These are phyloP conservation scores for Hirschfeldia incana DNA, from an alignment of 345 rosid genomes.

Conservation along the genomic window DNA sequence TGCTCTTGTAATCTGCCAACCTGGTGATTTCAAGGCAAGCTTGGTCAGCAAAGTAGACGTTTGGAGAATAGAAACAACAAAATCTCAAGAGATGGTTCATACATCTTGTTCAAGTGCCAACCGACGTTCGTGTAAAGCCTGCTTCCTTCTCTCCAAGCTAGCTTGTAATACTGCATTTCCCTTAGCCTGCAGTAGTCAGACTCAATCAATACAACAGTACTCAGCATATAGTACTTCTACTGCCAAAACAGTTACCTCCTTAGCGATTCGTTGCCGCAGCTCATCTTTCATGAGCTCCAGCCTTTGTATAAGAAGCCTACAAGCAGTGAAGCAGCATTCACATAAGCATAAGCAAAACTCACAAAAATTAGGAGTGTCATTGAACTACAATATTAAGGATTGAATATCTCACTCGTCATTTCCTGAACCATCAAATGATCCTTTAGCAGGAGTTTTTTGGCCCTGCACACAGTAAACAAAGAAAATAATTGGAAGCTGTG, in stretches of 20 bases:
- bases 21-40: conserved; percentile 39
- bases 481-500: not conserved
- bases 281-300: conserved; percentile 95
- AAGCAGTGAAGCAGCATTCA: conserved; percentile 19
- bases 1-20: conserved; percentile 96
- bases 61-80: conserved; percentile 1
- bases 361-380: not conserved
- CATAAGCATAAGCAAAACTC: conserved; percentile 8
- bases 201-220: conserved; percentile 32
- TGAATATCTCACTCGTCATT: conserved; percentile 88
- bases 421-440: conserved; percentile 87
- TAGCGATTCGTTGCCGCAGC: conserved; percentile 89
- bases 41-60: conserved; percentile 5
- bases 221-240: conserved; percentile 15
- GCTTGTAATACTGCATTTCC: conserved; percentile 98
- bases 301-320: conserved; percentile 92
- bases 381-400: not conserved
- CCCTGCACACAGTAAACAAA: conserved; percentile 33
- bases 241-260: conserved; percentile 63
- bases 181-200: conserved; percentile 58
- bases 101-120: conserved; percentile 99
- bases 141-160: conserved; percentile 98
- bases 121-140: conserved; percentile 98
- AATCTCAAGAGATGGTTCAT: conserved; percentile 29
- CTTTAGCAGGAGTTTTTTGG: conserved; percentile 69